Evolutionary conservation across 1,284 basidiomycete species (phyloP).

Genomic region (Earliella scabrosa): DNA sequence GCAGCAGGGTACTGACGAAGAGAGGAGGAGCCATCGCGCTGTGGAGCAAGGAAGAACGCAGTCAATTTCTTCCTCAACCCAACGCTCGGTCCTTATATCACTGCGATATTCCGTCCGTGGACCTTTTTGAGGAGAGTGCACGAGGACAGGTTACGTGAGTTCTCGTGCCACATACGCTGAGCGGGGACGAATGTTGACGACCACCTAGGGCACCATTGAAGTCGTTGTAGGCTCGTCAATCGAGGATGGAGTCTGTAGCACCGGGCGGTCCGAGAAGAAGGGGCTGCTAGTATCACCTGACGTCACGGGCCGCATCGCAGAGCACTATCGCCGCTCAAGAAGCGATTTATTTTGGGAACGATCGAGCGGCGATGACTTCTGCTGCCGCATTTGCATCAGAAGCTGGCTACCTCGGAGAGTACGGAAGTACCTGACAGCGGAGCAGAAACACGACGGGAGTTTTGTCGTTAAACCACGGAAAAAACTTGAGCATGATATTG

Average conservation of each 20-base stretch:
- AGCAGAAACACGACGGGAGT: not conserved
- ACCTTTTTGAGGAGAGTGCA: slow-evolving; percentile 9
- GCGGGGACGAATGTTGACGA: not conserved
- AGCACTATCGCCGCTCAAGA: not conserved
- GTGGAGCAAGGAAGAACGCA: not conserved
- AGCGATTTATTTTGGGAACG: slow-evolving; percentile 2
- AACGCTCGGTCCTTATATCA: slow-evolving; percentile 1
- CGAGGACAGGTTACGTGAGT: slow-evolving; percentile 11
- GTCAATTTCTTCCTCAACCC: not conserved
- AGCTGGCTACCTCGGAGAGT: not conserved
- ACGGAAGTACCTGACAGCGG: not conserved
- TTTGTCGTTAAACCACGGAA: too few relatives aligned
- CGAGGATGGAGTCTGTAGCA: not conserved
- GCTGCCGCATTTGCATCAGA: not conserved
- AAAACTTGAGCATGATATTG: too few relatives aligned
- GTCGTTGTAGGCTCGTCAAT: not conserved
- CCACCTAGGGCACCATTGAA: not conserved
- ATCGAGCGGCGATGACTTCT: not conserved
- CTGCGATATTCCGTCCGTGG: not conserved
- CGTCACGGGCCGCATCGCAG: not conserved
- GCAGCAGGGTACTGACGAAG: not conserved
- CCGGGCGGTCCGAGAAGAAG: slow-evolving; percentile 3
- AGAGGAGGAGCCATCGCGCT: not conserved
- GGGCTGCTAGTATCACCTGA: slow-evolving; percentile 1
- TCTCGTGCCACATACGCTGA: not conserved